Evolutionary conservation across 2,329 filamentous ascomycete genomes (phyloP).

Genomic region (Ceratocystis eucalypticola): DNA sequence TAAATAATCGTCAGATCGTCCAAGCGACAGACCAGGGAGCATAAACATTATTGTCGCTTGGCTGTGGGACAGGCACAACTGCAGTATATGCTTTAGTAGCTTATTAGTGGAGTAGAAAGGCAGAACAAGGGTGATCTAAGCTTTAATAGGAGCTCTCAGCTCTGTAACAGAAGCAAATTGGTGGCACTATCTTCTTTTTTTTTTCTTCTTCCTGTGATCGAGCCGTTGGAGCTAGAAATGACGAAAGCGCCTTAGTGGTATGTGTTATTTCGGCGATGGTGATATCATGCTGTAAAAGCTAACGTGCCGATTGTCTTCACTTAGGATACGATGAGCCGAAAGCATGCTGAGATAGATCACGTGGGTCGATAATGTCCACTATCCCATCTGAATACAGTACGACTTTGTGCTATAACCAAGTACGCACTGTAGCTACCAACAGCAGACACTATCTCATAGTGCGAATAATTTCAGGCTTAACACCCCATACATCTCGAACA

Average conservation of each 20-base stretch:
- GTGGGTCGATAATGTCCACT: not conserved
- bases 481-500: not conserved
- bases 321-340: not conserved
- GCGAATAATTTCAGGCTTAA: not conserved
- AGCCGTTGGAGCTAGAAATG: not conserved
- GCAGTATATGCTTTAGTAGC: not conserved
- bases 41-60: slow-evolving; percentile 5
- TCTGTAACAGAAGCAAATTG: not conserved
- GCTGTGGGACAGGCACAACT: not conserved
- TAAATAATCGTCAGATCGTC: slow-evolving; percentile 7
- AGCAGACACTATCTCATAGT: not conserved
- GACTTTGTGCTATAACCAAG: not conserved
- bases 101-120: slow-evolving; percentile 2
- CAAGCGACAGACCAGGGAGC: slow-evolving; percentile 8
- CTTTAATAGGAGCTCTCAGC: not conserved
- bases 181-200: not conserved
- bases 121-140: not conserved
- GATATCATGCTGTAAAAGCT: not conserved
- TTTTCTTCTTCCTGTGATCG: not conserved
- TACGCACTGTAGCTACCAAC: not conserved
- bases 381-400: not conserved
- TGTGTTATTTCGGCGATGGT: not conserved
- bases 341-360: not conserved
- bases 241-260: not conserved
- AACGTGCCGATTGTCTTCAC: not conserved